Conservation (phyloP, 2,329 filamentous ascomycete genomes). For the Elsinoe australis region DNA sequence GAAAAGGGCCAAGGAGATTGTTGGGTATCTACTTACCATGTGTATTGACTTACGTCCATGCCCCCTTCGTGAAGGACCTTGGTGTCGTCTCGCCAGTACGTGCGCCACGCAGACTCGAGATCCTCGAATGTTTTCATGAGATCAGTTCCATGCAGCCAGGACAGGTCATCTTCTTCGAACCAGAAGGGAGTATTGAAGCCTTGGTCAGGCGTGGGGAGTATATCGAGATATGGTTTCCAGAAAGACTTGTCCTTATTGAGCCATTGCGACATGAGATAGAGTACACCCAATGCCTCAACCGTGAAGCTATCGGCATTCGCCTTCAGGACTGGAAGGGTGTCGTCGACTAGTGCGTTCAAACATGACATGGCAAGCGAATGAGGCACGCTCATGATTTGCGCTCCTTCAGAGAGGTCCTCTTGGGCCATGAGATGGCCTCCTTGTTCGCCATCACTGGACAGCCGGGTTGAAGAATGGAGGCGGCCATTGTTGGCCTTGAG, state of each 20-base stretch:
- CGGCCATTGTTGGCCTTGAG: conserved; percentile 27
- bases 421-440: conserved; percentile 26
- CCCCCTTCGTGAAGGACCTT: conserved; percentile 27
- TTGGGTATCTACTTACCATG: conserved; percentile 40
- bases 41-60: conserved; percentile 31
- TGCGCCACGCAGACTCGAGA: conserved; percentile 31
- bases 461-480: conserved; percentile 25
- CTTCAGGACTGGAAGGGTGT: conserved; percentile 28
- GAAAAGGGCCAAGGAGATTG: too few species aligned
- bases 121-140: conserved; percentile 27
- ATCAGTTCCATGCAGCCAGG: conserved; percentile 32
- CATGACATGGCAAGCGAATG: conserved; percentile 31
- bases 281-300: conserved; percentile 30
- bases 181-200: conserved; percentile 30
- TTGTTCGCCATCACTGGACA: conserved; percentile 22
- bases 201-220: conserved; percentile 27
- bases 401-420: conserved; percentile 20
- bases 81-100: conserved; percentile 32
- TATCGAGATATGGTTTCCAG: conserved; percentile 33
- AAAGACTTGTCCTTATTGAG: conserved; percentile 29
- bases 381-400: conserved; percentile 26
- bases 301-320: conserved; percentile 24
- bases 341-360: conserved; percentile 33
- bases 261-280: conserved; percentile 33
- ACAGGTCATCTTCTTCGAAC: conserved; percentile 30